These are phyloP conservation scores for Citrus maxima DNA, from an alignment of 345 rosid genomes.

Conservation along the genomic window DNA sequence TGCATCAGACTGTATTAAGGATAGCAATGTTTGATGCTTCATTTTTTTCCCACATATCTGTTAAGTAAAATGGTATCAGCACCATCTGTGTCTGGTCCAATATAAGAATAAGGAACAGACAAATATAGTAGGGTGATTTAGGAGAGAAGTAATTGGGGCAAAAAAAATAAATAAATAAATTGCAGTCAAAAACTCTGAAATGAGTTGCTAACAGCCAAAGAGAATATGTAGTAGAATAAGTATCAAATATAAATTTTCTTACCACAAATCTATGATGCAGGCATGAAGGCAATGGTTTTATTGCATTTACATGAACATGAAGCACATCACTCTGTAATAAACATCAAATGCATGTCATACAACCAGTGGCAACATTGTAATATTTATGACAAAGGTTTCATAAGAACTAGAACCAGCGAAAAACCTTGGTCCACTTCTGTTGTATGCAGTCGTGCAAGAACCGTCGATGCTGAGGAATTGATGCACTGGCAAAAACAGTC, in stretches of 20 bases:
- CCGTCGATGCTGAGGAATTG: slow-evolving; percentile 86
- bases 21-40: slow-evolving; percentile 54
- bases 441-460: slow-evolving; percentile 82
- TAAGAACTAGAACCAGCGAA: slow-evolving; percentile 11
- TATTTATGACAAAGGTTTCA: slow-evolving; percentile 4
- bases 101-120: neutral
- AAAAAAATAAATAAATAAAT: neutral
- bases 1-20: slow-evolving; percentile 55
- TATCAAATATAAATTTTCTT: slow-evolving; percentile 19
- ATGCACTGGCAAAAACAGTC: slow-evolving; percentile 91
- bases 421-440: slow-evolving; percentile 96
- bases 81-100: neutral
- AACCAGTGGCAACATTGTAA: slow-evolving; percentile 6
- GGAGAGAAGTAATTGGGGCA: neutral
- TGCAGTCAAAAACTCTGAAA: neutral
- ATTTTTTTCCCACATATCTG: slow-evolving; percentile 52
- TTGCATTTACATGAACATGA: slow-evolving; percentile 68
- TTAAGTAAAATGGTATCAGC: slow-evolving; percentile 12
- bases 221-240: neutral
- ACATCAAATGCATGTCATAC: slow-evolving; percentile 11
- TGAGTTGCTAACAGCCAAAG: neutral
- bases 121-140: neutral
- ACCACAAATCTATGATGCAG: slow-evolving; percentile 72
- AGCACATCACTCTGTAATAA: slow-evolving; percentile 59
- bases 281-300: slow-evolving; percentile 72